A percentile compares a stretch with the other conserved stretches of the same genome.
These are phyloP conservation scores for Fomes fomentarius DNA, from an alignment of 1,284 basidiomycete genomes.

Conservation along the genomic window DNA sequence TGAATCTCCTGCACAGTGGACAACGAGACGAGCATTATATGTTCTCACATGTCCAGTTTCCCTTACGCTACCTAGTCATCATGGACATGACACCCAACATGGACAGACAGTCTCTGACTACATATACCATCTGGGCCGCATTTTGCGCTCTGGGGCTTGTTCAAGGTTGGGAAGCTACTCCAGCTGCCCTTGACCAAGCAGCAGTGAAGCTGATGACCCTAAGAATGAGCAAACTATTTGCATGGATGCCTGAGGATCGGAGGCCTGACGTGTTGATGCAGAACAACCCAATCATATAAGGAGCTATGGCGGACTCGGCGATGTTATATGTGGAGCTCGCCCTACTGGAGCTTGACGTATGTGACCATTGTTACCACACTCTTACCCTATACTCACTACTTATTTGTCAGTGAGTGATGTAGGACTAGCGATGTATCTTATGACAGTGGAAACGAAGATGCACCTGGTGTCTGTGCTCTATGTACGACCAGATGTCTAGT, in stretches of 20 bases:
- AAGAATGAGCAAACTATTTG: background rate
- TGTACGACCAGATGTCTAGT: too few species aligned
- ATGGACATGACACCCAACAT: constrained; percentile 22
- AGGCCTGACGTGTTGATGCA: background rate
- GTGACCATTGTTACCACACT: too few species aligned
- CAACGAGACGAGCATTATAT: constrained; percentile 19
- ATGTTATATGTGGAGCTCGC: too few species aligned
- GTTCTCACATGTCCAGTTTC: constrained; percentile 34
- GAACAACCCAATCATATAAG: background rate
- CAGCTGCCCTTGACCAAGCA: background rate
- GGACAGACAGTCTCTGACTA: constrained; percentile 11
- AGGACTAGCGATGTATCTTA: too few species aligned
- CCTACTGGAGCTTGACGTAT: too few species aligned
- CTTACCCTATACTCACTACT: too few species aligned
- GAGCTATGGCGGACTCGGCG: too few species aligned
- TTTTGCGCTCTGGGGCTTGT: constrained; percentile 26
- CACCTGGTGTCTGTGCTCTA: too few species aligned
- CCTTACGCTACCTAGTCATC: constrained; percentile 37
- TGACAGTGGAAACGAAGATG: too few species aligned
- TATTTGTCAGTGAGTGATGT: too few species aligned
- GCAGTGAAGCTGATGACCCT: background rate
- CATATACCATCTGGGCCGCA: constrained; percentile 30
- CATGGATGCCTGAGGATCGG: background rate
- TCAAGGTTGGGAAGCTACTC: constrained; percentile 9
- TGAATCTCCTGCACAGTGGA: background rate